phyloP scores from a whole-genome alignment of 1,284 basidiomycete genomes.

The Kalmanozyma brasiliensis region DNA sequence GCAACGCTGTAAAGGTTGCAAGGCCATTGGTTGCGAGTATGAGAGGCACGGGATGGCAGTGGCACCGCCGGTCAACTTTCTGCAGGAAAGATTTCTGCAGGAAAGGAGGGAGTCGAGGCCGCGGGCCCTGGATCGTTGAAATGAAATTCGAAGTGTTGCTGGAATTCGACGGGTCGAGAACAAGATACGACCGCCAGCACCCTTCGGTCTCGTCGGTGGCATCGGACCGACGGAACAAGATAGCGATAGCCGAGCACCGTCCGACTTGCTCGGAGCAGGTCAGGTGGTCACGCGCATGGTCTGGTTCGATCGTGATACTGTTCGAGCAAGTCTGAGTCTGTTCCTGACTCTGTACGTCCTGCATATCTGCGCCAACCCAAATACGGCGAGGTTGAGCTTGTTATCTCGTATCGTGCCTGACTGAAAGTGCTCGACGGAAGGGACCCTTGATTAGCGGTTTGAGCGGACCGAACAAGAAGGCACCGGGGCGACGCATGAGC shows the following conservation, averaged over 20 bases:
- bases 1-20: slow-evolving; percentile 1
- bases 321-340: too few relatives aligned
- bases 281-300: slow-evolving; percentile 2
- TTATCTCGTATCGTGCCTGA: background rate
- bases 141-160: background rate
- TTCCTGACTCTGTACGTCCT: background rate
- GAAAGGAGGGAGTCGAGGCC: background rate
- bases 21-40: too few relatives aligned
- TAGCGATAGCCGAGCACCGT: slow-evolving; percentile 18
- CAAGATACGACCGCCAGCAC: background rate
- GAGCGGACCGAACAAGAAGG: slow-evolving; percentile 2
- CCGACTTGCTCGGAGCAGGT: slow-evolving; percentile 10
- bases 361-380: too few relatives aligned
- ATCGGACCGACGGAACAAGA: slow-evolving; percentile 16
- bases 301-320: background rate
- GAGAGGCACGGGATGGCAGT: too few relatives aligned
- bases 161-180: background rate
- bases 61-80: background rate
- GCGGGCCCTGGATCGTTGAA: too few relatives aligned
- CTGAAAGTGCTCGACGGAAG: too few relatives aligned
- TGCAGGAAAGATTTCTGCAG: too few relatives aligned
- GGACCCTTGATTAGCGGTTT: slow-evolving; percentile 1
- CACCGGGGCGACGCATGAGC: background rate
- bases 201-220: slow-evolving; percentile 4
- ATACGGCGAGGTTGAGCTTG: too few relatives aligned